Evolutionary conservation across 345 rosid genomes (phyloP), one percentile per base, ranked within the genome.

Genomic region (Euphorbia peplus): DNA sequence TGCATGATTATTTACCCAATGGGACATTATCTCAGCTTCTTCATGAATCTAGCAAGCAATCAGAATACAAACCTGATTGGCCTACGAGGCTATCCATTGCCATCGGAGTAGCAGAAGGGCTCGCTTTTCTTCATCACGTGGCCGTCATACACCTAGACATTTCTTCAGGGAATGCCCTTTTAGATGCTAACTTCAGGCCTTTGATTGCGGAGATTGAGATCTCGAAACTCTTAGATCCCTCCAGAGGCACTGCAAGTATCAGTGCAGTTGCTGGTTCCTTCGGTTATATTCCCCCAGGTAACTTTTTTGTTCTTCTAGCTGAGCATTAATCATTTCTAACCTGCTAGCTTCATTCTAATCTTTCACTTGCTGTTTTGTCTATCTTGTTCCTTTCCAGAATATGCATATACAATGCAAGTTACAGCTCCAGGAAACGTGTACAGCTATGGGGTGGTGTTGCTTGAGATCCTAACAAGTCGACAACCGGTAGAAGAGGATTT

Each of bases 1-100:
- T 95, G 74, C 97, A 95, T 80, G 79, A 83, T 64, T 83, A 88
- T 80, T 74, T 88, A 44, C 86, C 97, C 12, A 91, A 91, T 64
- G 97, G 99, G 72, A 89, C 87, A 26, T 75, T 95, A 42, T 78
- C 87, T 58, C 93, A 88, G 82, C 86, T 95, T 59, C 86, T 95
- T 64, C 99, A 91, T 25, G 95, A 89, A 65, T 73, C 83, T 16
- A 66, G 84, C 69, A 85, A 91, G 89, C 77, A 78, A 68, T 39
- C 89, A 0, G 91, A 88, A 10, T 88, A 91, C 48, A 72, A 80
- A 80, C 95, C 97, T 1, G 80, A 76, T 64, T 76, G 80, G 80
- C 80, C 80, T 13, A 71, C 55, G 4, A 72, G 80, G 63, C 32
- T 76, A 39, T 71, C 76, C 30, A 68, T 76, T 48, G 80, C 76